Evolutionary conservation across 2,329 filamentous ascomycete genomes (phyloP).

Genomic region (Aspergillus texensis): DNA sequence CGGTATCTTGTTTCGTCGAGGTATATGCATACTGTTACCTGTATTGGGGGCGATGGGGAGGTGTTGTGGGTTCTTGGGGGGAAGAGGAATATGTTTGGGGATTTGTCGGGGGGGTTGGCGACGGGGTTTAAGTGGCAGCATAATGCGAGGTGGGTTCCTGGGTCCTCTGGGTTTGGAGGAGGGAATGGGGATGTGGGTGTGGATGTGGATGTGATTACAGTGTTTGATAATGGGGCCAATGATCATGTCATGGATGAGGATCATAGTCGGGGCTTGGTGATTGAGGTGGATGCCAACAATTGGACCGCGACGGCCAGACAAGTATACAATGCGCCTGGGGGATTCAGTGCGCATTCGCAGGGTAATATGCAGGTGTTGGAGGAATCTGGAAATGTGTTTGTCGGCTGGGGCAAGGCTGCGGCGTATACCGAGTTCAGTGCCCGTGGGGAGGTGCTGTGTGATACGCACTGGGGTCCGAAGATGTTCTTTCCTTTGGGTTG

Average conservation of each 20-base stretch:
- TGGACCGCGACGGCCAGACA: slow-evolving; percentile 22
- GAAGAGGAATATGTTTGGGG: slow-evolving; percentile 31
- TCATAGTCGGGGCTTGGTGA: slow-evolving; percentile 25
- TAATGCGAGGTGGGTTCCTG: slow-evolving; percentile 29
- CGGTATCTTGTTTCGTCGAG: slow-evolving; percentile 6
- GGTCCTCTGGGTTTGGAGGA: too few species aligned
- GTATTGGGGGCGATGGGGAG: slow-evolving; percentile 23
- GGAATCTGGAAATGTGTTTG: slow-evolving; percentile 23
- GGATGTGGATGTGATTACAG: slow-evolving; percentile 18
- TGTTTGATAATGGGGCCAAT: slow-evolving; percentile 32
- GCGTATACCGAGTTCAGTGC: slow-evolving; percentile 35
- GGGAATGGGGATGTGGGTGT: background rate
- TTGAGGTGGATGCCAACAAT: slow-evolving; percentile 21
- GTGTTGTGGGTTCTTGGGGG: slow-evolving; percentile 34
- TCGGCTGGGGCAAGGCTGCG: slow-evolving; percentile 36
- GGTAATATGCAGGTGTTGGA: slow-evolving; percentile 27
- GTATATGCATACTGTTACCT: slow-evolving; percentile 6
- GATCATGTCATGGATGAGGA: slow-evolving; percentile 14
- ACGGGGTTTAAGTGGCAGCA: slow-evolving; percentile 34
- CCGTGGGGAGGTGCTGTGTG: slow-evolving; percentile 30
- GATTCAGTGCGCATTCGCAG: slow-evolving; percentile 19
- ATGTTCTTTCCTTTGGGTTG: slow-evolving; percentile 15
- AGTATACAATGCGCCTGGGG: slow-evolving; percentile 13
- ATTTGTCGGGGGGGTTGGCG: slow-evolving; percentile 23
- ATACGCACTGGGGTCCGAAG: slow-evolving; percentile 31